Evolutionary conservation across 1,139 yeast genomes (phyloP).

Genomic region (Geotrichum carabidarum): DNA sequence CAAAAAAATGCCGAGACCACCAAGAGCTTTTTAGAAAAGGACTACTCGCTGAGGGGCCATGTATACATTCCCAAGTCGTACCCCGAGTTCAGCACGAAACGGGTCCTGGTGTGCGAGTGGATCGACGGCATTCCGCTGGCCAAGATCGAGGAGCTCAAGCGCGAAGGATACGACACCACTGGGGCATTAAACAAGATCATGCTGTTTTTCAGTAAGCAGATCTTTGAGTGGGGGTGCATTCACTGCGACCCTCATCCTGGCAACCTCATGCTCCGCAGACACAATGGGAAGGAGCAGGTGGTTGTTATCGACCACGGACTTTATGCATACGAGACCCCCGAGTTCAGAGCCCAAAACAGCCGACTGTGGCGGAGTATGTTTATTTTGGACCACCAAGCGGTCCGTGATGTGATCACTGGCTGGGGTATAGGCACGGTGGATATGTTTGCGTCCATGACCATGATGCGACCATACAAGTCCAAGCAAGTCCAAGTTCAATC

Average conservation of each 20-base stretch:
- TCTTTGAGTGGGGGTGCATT: conserved; percentile 68
- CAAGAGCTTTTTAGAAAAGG: conserved; percentile 35
- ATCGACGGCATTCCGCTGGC: conserved; percentile 61
- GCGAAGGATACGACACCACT: conserved; percentile 42
- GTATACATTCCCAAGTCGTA: conserved; percentile 54
- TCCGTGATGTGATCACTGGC: conserved; percentile 45
- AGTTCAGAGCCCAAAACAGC: conserved; percentile 54
- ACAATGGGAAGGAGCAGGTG: conserved; percentile 46
- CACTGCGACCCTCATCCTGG: conserved; percentile 88
- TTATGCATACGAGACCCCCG: conserved; percentile 50
- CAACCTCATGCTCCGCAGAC: conserved; percentile 53
- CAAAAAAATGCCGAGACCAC: conserved; percentile 46
- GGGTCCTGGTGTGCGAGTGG: conserved; percentile 68
- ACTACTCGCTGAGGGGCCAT: conserved; percentile 34
- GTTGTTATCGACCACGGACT: conserved; percentile 74
- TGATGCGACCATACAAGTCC: conserved; percentile 45
- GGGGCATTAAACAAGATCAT: conserved; percentile 51
- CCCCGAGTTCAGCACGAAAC: conserved; percentile 44
- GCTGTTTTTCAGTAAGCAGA: conserved; percentile 58
- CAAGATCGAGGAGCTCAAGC: conserved; percentile 43
- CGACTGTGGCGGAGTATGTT: conserved; percentile 61
- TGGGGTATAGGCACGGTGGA: conserved; percentile 77
- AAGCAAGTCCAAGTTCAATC: not conserved
- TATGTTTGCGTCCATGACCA: conserved; percentile 55
- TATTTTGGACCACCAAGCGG: conserved; percentile 47